Evolutionary conservation across 2,329 filamentous ascomycete genomes (phyloP), one percentile per base, ranked within the genome.

Genomic region (Lasiodiplodia gonubiensis): DNA sequence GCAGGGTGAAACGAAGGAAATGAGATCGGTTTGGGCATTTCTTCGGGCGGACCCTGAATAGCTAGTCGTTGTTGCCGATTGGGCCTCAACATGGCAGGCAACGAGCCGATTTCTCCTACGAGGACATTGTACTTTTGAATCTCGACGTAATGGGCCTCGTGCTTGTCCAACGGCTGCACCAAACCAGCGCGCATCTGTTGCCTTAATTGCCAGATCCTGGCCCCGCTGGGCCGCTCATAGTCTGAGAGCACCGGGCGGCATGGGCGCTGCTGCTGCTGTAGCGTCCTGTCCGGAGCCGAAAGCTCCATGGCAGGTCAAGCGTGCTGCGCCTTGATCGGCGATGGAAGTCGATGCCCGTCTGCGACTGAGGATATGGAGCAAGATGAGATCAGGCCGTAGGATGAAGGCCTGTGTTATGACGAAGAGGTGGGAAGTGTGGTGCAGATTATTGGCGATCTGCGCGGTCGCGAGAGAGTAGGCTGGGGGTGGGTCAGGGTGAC

Each of bases 401-500:
- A 35, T 1, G 2, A 21, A 33, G 53, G 25, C 21, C 6, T 18
- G 37, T 21, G 55, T n/a, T 16, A 18, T 59, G 35, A 46, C 14
- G 30, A 25, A n/a, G 39, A 35, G 33, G 0, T 3, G 23, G 25
- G 39, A 5, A 39, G 23, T 25, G 52, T 7, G 30, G 52, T 49
- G 39, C 14, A 48, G 18, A 11, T 4, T 21, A 16, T 42, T 42
- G 39, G 23, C 4, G 37, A 46, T 42, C 10, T n/a, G 33, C 53
- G 8, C 42, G 18, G 42, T 21, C n/a, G 42, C n/a, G n/a, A 46
- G 42, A n/a, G 1, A 46, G 42, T 4, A 21, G 42, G 42, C 42
- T 46, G 37, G 46, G 25, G 37, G 57, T 49, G 57, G 39, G 39
- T 18, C 57, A 30, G 18, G 39, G 18, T 61, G 39, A 61, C 57